Conservation (phyloP, 176 grass and related monocot genomes). For the Avena atlantica region DNA sequence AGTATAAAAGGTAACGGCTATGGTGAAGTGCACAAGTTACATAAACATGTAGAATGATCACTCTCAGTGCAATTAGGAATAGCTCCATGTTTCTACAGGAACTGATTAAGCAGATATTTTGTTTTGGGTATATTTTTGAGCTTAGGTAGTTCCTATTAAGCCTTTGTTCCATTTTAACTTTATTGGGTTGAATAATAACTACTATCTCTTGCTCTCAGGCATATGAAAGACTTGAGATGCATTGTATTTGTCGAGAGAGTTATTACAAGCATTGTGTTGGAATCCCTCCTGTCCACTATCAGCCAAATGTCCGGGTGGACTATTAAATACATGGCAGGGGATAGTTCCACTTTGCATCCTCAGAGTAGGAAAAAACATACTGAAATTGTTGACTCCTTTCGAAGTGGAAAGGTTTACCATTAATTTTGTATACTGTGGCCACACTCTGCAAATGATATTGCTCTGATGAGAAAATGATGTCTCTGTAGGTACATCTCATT, state of each 20-base stretch:
- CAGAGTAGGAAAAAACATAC: slow-evolving; percentile 62
- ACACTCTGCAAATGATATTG: not conserved
- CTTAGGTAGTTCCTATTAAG: slow-evolving; percentile 1
- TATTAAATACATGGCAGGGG: slow-evolving; percentile 62
- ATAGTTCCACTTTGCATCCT: slow-evolving; percentile 34
- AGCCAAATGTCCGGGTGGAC: slow-evolving; percentile 60
- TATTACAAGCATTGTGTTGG: slow-evolving; percentile 69
- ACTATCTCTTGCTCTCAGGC: slow-evolving; percentile 39
- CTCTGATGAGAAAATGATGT: slow-evolving; percentile 39
- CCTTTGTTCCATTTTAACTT: not conserved
- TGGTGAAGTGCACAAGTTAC: not conserved
- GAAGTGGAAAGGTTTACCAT: slow-evolving; percentile 58
- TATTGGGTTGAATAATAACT: not conserved
- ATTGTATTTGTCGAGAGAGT: slow-evolving; percentile 87
- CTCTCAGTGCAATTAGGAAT: not conserved
- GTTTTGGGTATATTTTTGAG: not conserved
- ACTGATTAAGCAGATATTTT: not conserved
- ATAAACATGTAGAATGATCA: slow-evolving; percentile 7
- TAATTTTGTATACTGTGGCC: not conserved
- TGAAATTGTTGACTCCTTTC: slow-evolving; percentile 74
- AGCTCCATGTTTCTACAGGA: slow-evolving; percentile 3
- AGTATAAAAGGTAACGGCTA: not conserved
- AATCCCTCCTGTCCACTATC: slow-evolving; percentile 58
- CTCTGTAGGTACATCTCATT: slow-evolving; percentile 79
- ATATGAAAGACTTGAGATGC: slow-evolving; percentile 70